These are phyloP conservation scores for Fusarium napiforme DNA, from an alignment of 2,329 filamentous ascomycete genomes.

Conservation along the genomic window DNA sequence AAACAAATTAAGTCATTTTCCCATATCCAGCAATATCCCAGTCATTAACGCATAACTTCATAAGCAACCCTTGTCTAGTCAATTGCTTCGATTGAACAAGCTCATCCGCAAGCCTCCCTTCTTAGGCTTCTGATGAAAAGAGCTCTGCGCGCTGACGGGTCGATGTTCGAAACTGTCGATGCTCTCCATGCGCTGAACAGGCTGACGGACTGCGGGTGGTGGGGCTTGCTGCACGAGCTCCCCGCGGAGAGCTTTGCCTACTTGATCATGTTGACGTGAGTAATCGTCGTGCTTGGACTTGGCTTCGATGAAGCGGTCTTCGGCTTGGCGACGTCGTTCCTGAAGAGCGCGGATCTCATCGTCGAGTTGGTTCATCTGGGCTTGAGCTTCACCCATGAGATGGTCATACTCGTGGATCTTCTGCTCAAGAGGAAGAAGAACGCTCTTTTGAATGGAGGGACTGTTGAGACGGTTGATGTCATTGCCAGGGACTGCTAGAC, in stretches of 20 bases:
- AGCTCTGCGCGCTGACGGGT: constrained; percentile 38
- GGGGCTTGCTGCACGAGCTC: constrained; percentile 44
- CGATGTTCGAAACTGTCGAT: constrained; percentile 40
- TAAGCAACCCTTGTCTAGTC: constrained; percentile 7
- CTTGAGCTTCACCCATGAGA: constrained; percentile 55
- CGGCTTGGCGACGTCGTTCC: constrained; percentile 54
- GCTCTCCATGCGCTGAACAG: constrained; percentile 38
- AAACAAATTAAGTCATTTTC: constrained; percentile 5
- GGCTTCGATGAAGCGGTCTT: constrained; percentile 55
- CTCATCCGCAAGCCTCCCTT: constrained; percentile 36
- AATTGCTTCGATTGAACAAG: constrained; percentile 36
- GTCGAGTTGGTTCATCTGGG: constrained; percentile 56
- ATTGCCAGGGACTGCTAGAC: constrained; percentile 29
- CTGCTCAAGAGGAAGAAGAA: constrained; percentile 57
- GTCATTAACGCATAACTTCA: constrained; percentile 37
- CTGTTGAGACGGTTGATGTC: constrained; percentile 57
- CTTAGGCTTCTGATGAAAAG: constrained; percentile 34
- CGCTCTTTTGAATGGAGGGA: constrained; percentile 55
- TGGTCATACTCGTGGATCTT: constrained; percentile 58
- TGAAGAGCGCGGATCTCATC: constrained; percentile 56
- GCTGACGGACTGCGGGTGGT: constrained; percentile 5
- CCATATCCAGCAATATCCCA: constrained; percentile 3
- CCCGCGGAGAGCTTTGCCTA: constrained; percentile 55
- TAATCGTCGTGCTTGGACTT: constrained; percentile 59
- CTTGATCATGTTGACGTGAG: constrained; percentile 54